Conservation (phyloP, 768 basidiomycete species). For the Tephrocybe sp. region DNA sequence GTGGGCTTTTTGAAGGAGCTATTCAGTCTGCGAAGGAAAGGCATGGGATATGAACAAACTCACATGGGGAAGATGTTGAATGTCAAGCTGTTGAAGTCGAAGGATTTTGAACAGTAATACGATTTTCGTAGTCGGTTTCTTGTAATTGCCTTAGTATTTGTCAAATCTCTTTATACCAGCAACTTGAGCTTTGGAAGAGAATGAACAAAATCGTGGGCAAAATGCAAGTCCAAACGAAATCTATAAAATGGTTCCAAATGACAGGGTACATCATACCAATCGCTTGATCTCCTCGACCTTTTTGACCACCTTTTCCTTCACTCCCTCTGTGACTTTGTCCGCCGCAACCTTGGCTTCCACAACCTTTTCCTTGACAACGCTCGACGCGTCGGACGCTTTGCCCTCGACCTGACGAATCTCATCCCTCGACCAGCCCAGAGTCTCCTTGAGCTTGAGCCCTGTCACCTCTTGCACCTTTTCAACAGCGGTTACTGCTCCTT, state of each 20-base stretch:
- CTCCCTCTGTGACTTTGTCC: slow-evolving; percentile 25
- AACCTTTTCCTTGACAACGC: slow-evolving; percentile 25
- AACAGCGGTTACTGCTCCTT: slow-evolving; percentile 45
- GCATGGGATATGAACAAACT: slow-evolving; percentile 31
- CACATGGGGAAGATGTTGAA: slow-evolving; percentile 40
- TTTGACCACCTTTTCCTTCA: slow-evolving; percentile 16
- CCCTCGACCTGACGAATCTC: slow-evolving; percentile 17
- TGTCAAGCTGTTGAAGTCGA: slow-evolving; percentile 20
- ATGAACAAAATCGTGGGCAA: not conserved
- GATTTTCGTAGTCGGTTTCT: not conserved
- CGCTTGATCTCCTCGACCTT: slow-evolving; percentile 13
- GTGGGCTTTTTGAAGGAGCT: slow-evolving; percentile 30
- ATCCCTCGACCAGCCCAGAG: slow-evolving; percentile 41
- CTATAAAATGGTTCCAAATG: slow-evolving; percentile 8
- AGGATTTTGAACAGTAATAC: slow-evolving; percentile 22
- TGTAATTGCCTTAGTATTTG: too few relatives aligned
- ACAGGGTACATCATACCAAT: slow-evolving; percentile 11
- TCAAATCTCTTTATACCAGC: too few relatives aligned
- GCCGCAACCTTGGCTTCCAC: slow-evolving; percentile 13
- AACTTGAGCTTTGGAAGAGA: too few relatives aligned
- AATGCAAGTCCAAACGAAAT: slow-evolving; percentile 1
- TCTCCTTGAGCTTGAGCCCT: slow-evolving; percentile 69
- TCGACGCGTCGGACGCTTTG: slow-evolving; percentile 21
- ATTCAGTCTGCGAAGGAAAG: slow-evolving; percentile 36
- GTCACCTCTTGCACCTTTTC: slow-evolving; percentile 63